These are phyloP conservation scores for Leccinum longicurvipes DNA, from an alignment of 768 basidiomycete species.

Conservation along the genomic window DNA sequence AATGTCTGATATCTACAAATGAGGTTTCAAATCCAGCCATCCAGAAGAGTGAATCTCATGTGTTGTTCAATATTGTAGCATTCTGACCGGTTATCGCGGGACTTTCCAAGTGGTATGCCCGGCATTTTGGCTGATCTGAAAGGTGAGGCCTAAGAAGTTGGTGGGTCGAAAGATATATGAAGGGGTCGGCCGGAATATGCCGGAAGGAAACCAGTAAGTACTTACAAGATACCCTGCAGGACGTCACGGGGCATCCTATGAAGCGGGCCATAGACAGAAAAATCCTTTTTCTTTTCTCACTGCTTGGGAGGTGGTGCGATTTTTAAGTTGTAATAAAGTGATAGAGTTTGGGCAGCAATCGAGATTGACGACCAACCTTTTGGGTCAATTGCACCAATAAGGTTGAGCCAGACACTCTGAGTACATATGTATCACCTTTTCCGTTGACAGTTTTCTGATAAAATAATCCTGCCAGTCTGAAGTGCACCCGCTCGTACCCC, in stretches of 20 bases:
- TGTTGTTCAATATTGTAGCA: background rate
- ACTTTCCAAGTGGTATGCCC: constrained; percentile 12
- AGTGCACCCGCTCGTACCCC: constrained; percentile 15
- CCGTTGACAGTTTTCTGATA: constrained; percentile 27
- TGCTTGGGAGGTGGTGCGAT: constrained; percentile 19
- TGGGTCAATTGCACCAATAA: constrained; percentile 38
- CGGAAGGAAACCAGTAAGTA: background rate
- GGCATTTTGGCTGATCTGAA: constrained; percentile 22
- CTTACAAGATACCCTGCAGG: background rate
- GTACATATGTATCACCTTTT: constrained; percentile 22
- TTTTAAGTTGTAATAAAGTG: constrained; percentile 54
- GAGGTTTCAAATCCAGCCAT: background rate
- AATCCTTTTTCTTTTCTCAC: constrained; percentile 3
- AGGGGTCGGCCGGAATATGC: constrained; percentile 9
- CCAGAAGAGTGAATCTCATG: constrained; percentile 4
- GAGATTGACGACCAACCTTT: constrained; percentile 43
- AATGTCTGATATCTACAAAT: constrained; percentile 16
- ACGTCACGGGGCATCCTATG: background rate
- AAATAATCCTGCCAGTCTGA: constrained; percentile 17
- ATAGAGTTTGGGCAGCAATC: constrained; percentile 46
- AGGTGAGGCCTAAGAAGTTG: constrained; percentile 18
- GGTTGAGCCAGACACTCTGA: no score
- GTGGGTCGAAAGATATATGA: constrained; percentile 12
- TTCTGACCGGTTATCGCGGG: constrained; percentile 21
- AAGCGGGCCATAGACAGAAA: background rate